These are phyloP conservation scores for Globisporangium apiculatum DNA, from an alignment of 352 stramenopile species.

Conservation along the genomic window DNA sequence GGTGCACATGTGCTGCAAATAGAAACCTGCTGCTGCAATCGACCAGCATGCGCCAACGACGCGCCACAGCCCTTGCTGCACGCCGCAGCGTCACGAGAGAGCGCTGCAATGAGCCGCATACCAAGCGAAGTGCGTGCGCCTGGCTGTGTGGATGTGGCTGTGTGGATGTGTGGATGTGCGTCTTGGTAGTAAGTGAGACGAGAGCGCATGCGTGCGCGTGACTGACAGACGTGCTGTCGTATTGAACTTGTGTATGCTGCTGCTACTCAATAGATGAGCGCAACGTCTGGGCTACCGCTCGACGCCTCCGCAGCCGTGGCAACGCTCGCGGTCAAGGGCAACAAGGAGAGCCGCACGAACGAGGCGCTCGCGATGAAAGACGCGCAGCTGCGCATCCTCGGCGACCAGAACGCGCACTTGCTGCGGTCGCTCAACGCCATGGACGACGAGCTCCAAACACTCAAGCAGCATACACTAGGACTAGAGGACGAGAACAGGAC, in stretches of 20 bases:
- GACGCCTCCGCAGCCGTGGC: constrained; percentile 13
- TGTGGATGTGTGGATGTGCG: no score
- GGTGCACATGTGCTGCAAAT: no score
- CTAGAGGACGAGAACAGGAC: constrained; percentile 90
- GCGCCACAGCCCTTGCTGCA: neutral
- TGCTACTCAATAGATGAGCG: neutral
- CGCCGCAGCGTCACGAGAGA: neutral
- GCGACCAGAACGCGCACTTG: constrained; percentile 88
- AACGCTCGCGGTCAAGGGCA: constrained; percentile 56
- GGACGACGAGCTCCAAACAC: constrained; percentile 63
- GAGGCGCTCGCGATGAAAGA: constrained; percentile 95
- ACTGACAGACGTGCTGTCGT: neutral
- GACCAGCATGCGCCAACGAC: no score
- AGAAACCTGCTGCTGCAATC: no score
- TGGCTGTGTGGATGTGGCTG: no score
- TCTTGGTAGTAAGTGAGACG: no score
- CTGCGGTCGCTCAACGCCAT: constrained; percentile 84
- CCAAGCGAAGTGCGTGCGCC: constrained; percentile 4
- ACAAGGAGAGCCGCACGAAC: constrained; percentile 81
- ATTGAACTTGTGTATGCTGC: neutral
- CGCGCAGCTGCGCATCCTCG: constrained; percentile 93
- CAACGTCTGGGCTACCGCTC: neutral
- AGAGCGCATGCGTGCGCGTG: no score
- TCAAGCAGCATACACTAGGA: constrained; percentile 55
- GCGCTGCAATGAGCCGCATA: constrained; percentile 10